Conservation (phyloP, 2,329 filamentous ascomycete genomes). For the Ilyonectria robusta region DNA sequence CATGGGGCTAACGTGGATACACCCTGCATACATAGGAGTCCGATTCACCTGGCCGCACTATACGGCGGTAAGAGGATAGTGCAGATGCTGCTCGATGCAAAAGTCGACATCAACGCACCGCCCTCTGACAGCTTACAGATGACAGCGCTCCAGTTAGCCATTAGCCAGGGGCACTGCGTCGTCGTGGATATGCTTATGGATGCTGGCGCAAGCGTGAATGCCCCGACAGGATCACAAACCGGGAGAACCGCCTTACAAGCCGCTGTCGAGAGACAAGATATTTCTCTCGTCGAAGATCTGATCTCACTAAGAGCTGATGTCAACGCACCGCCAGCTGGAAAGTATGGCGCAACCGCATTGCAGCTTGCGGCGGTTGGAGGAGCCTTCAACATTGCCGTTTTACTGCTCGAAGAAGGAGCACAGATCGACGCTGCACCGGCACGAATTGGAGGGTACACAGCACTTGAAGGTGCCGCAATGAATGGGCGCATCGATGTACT, state of each 20-base stretch:
- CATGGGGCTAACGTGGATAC: too few relatives aligned
- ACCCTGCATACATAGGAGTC: too few relatives aligned
- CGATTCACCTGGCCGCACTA: too few relatives aligned
- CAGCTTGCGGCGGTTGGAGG: not conserved
- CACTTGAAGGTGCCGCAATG: conserved; percentile 9
- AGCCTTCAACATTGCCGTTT: not conserved
- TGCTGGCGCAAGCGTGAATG: conserved; percentile 50
- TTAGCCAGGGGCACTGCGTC: too few relatives aligned
- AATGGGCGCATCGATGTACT: conserved; percentile 29
- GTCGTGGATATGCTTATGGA: conserved; percentile 40
- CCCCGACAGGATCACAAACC: not conserved
- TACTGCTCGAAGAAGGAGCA: conserved; percentile 9
- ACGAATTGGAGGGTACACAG: accelerated
- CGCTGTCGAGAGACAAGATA: conserved; percentile 26
- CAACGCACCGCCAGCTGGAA: conserved; percentile 38
- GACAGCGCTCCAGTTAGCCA: too few relatives aligned
- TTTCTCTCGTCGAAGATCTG: conserved; percentile 46
- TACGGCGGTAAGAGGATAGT: too few relatives aligned
- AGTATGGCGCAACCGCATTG: not conserved
- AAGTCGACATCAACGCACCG: too few relatives aligned
- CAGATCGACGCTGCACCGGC: not conserved
- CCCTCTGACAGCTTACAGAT: too few relatives aligned
- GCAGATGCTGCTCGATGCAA: too few relatives aligned
- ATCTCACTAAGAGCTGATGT: conserved; percentile 54
- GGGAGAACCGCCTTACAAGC: conserved; percentile 38